These are phyloP conservation scores for Pichia phayaonensis DNA, from an alignment of 805 yeast species.

Conservation along the genomic window DNA sequence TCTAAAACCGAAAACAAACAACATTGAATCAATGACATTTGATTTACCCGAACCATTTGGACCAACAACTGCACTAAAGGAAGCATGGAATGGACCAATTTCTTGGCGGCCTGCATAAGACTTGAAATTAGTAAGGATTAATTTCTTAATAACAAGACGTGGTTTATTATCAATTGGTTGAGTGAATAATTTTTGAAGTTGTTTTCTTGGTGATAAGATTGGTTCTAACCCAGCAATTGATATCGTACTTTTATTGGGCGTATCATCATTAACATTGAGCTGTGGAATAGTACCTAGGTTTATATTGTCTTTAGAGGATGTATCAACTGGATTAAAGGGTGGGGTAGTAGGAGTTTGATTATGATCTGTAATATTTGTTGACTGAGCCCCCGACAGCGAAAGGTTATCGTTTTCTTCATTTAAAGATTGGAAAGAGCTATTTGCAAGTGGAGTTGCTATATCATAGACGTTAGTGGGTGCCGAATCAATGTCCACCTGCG, in stretches of 20 bases:
- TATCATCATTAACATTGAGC: not conserved
- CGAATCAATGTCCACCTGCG: not conserved
- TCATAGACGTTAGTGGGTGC: not conserved
- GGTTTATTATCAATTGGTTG: constrained; percentile 14
- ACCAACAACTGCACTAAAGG: constrained; percentile 96
- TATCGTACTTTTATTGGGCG: not conserved
- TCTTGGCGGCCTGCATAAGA: constrained; percentile 91
- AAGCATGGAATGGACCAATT: constrained; percentile 90
- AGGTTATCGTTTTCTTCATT: not conserved
- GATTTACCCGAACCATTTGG: constrained; percentile 98
- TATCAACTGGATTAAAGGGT: not conserved
- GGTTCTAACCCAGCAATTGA: constrained; percentile 15
- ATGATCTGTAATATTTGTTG: not conserved
- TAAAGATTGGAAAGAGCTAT: constrained; percentile 2
- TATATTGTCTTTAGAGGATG: not conserved
- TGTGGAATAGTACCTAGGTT: not conserved
- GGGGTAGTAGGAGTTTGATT: not conserved
- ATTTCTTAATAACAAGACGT: constrained; percentile 66
- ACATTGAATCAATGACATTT: constrained; percentile 94
- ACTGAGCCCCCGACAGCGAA: constrained; percentile 3
- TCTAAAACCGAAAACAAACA: constrained; percentile 95
- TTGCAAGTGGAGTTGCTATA: constrained; percentile 1
- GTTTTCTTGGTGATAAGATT: constrained; percentile 8
- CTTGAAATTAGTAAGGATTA: constrained; percentile 80
- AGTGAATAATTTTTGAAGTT: not conserved